Evolutionary conservation across 106 monocot species (phyloP), one percentile per base, ranked within the genome.

Genomic region (Gastrodia elata): DNA sequence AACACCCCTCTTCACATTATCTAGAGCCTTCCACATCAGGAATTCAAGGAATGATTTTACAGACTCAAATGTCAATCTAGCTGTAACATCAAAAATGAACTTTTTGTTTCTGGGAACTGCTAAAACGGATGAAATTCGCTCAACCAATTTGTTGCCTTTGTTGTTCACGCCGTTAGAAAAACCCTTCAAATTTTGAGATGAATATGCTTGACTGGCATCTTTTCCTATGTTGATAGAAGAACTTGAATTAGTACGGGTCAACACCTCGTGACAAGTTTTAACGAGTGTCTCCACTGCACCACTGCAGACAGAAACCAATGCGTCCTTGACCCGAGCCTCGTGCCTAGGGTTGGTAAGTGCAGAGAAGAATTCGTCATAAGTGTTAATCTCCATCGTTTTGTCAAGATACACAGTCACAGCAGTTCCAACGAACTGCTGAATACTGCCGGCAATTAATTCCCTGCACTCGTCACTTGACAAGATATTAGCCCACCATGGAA

Each of bases 211-310:
- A 24, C 38, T n/a, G 38, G 22, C 68, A 68, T 38, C 37, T 38
- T 20, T 37, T 6, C 8, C 22, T 1, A 38, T 22, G 68, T 39
- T 1, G 4, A 38, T 68, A 0, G 68, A 68, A 1, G 68, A 68
- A 24, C 18, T 24, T 22, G 68, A 68, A 68, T 37, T 61, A 2
- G 80, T 33, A 18, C n/a, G 22, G 33, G 78, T 80, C 48, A 95
- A 27, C 33, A 90, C 84, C 16, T 64, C 64, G 32, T 92, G 92
- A 6, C 87, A 89, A 26, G 95, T 90, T 74, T 68, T 92, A 28
- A 96, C 84, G 22, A 96, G 80, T 34, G 95, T 92, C 55, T 92
- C 92, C 1, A 96, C 84, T 0, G 92, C 89, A 18, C 87, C 84
- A 32, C 88, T 96, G 59, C 85, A 92, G 1, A 92, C 76, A 0